Conservation (phyloP, 2,329 filamentous ascomycete genomes). For the Pseudocercospora cruenta region DNA sequence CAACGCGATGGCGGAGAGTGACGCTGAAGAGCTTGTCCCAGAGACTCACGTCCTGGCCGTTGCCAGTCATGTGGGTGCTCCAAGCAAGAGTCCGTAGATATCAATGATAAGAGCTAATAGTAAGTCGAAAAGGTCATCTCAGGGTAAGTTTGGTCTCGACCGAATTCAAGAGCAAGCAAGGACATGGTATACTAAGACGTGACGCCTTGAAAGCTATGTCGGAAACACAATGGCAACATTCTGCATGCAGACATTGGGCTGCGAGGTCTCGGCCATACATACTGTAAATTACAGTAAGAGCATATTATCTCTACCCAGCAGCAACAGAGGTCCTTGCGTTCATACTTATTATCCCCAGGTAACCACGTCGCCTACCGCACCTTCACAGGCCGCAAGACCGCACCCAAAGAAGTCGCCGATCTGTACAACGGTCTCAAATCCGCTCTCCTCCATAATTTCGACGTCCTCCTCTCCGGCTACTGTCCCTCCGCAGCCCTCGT, state of each 20-base stretch:
- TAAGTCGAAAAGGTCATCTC: constrained; percentile 64
- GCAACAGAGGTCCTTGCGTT: not conserved
- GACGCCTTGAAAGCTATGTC: constrained; percentile 70
- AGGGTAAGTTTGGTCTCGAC: constrained; percentile 60
- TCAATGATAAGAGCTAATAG: constrained; percentile 27
- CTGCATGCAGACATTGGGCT: constrained; percentile 89
- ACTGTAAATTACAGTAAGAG: constrained; percentile 93
- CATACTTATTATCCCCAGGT: constrained; percentile 55
- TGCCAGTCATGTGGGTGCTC: constrained; percentile 83
- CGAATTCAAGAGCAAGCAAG: constrained; percentile 8
- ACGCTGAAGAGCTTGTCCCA: constrained; percentile 46
- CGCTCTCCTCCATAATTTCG: constrained; percentile 83
- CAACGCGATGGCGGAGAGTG: constrained; percentile 20
- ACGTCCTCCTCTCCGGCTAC: constrained; percentile 94
- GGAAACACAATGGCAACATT: constrained; percentile 97
- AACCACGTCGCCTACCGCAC: constrained; percentile 94
- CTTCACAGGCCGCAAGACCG: constrained; percentile 80
- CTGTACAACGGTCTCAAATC: constrained; percentile 84
- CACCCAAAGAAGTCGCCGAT: constrained; percentile 79
- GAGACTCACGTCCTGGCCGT: constrained; percentile 78
- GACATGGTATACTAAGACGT: constrained; percentile 21
- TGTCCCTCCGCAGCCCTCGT: constrained; percentile 86
- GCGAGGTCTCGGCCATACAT: constrained; percentile 90
- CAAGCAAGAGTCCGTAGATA: constrained; percentile 23
- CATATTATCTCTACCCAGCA: not conserved